Evolutionary conservation across 2,329 filamentous ascomycete genomes (phyloP), one percentile per base, ranked within the genome.

Genomic region (Pestalotiopsis sp.): DNA sequence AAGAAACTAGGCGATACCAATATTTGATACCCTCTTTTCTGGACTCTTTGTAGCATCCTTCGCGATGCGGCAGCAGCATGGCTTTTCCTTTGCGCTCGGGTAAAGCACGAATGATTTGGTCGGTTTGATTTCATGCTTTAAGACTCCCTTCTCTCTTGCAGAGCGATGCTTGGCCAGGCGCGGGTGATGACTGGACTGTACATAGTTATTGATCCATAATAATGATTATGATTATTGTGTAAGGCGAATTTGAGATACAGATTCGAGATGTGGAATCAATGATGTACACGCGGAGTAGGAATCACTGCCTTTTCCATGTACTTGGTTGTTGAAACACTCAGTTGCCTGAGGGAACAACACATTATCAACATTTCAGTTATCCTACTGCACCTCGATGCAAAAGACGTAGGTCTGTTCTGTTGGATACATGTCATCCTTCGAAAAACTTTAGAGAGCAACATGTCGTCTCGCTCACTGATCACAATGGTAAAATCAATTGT

Each of bases 1-100:
- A 27, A 40, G 64, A 67, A 56, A 23, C 14, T 49, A 63, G 58
- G 68, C 65, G 66, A 70, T 66, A 63, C 68, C 67, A 68, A 67
- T 69, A 74, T 71, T 69, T 73, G 72, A 75, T 75, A 75, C 73
- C 73, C 73, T 71, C 72, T 62, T 72, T 72, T 56, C 69, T 67
- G 67, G 68, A 69, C 69, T 65, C 23, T 59, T 60, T 25, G 17
- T 11, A 45, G n/a, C 7, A 23, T 17, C 38, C 25, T 57, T 56
- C 36, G n/a, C 52, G 64, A 57, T 66, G 23, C 31, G 31, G 31
- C 17, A 40, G 64, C 31, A 65, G 31, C 45, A 36, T 40, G 41
- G 31, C 14, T 56, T 56, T 40, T 25, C 9, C n/a, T 31, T 41
- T 40, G 41, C 49, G 38, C 25, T 49, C 40, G 5, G 23, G 25